phyloP scores from a whole-genome alignment of 2,329 filamentous ascomycete genomes.

The Graphilbum ipis-grandicollis region DNA sequence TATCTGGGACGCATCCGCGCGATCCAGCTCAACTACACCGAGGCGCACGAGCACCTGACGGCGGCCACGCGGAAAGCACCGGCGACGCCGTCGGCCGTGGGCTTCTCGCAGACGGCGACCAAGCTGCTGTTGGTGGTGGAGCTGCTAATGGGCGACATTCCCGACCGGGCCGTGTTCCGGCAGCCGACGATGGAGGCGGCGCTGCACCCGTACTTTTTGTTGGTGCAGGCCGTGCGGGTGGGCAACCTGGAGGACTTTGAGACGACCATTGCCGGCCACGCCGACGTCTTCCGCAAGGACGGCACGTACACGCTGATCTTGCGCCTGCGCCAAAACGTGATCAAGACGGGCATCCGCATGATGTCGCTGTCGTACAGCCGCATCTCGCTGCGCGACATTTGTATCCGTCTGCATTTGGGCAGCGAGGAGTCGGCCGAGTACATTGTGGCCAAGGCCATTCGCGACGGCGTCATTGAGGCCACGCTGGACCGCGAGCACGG shows the following conservation, averaged over 20 bases:
- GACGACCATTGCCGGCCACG: slow-evolving; percentile 65
- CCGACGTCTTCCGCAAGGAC: slow-evolving; percentile 75
- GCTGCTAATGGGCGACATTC: slow-evolving; percentile 95
- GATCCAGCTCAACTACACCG: slow-evolving; percentile 91
- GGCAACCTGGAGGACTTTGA: slow-evolving; percentile 90
- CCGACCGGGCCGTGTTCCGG: slow-evolving; percentile 85
- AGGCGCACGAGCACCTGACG: slow-evolving; percentile 85
- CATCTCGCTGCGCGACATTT: slow-evolving; percentile 93
- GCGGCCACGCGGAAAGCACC: slow-evolving; percentile 92
- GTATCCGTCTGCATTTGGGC: slow-evolving; percentile 80
- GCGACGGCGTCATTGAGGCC: slow-evolving; percentile 93
- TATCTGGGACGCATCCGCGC: slow-evolving; percentile 93
- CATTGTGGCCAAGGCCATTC: slow-evolving; percentile 96
- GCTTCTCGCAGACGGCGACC: slow-evolving; percentile 89
- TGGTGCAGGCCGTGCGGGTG: slow-evolving; percentile 91
- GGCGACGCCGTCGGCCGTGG: slow-evolving; percentile 71
- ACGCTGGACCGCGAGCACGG: slow-evolving; percentile 85
- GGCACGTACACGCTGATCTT: slow-evolving; percentile 91
- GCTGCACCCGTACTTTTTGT: slow-evolving; percentile 79
- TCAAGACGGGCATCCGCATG: slow-evolving; percentile 98
- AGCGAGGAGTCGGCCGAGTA: slow-evolving; percentile 98
- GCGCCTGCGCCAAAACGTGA: slow-evolving; percentile 91
- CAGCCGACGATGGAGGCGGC: slow-evolving; percentile 73
- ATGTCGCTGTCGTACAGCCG: slow-evolving; percentile 96
- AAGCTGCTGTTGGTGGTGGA: slow-evolving; percentile 96